Evolutionary conservation across 208 protist species (phyloP).

Genomic region (Perkinsela sp.): DNA sequence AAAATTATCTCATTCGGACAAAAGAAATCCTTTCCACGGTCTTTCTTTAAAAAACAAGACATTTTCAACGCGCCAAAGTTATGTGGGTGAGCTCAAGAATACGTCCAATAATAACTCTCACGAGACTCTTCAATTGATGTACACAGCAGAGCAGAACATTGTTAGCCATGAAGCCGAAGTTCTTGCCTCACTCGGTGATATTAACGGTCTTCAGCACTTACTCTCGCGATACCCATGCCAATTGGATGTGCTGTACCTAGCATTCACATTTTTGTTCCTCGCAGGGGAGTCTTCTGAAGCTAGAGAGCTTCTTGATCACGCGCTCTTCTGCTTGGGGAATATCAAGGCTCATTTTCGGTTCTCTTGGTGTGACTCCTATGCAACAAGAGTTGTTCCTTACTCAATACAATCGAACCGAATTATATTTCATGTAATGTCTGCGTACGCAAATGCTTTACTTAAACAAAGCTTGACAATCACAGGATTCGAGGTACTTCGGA

Average conservation of each 20-base stretch:
- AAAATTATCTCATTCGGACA: background rate
- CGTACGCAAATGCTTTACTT: background rate
- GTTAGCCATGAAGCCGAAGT: background rate
- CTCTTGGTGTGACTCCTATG: background rate
- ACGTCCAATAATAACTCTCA: background rate
- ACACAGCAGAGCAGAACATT: background rate
- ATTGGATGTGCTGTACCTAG: background rate
- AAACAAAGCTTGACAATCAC: background rate
- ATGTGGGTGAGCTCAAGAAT: background rate
- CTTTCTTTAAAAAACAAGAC: background rate
- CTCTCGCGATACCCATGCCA: background rate
- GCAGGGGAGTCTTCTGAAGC: background rate
- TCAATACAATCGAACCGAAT: background rate
- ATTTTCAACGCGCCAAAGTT: background rate
- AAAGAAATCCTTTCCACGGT: background rate
- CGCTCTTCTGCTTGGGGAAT: background rate
- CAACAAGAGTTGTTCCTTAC: background rate
- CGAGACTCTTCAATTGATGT: background rate
- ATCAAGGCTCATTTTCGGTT: background rate
- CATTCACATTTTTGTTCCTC: background rate
- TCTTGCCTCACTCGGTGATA: background rate
- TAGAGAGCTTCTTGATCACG: background rate
- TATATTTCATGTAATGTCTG: background rate
- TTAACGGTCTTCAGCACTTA: background rate
- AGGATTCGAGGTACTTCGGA: background rate